A percentile compares a stretch with the other conserved stretches of the same genome.
These are phyloP conservation scores for Umbelopsis sp. DNA, from an alignment of 371 early-diverging fungal species.

Conservation along the genomic window DNA sequence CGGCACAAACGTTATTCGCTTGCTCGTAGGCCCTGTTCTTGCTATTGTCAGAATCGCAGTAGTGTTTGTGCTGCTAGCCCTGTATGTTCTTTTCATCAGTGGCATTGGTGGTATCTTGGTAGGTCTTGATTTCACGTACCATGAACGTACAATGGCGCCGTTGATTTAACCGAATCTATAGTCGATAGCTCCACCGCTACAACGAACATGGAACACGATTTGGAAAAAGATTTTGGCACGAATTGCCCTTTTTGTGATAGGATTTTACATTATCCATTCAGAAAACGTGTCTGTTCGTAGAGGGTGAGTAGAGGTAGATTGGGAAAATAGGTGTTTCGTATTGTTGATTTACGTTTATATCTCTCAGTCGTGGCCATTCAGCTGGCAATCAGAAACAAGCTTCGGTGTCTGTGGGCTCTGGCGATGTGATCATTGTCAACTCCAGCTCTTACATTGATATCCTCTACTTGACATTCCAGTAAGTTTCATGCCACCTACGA, in stretches of 20 bases:
- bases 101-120: conserved; percentile 39
- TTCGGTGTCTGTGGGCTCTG: conserved; percentile 41
- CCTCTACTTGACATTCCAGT: conserved; percentile 73
- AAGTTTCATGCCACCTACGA: conserved; percentile 3
- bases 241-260: conserved; percentile 58
- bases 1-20: conserved; percentile 23
- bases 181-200: conserved; percentile 30
- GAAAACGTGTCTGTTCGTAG: conserved; percentile 57
- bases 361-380: not conserved
- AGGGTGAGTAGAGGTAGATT: conserved; percentile 39
- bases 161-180: conserved; percentile 37
- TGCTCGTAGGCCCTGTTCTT: conserved; percentile 12
- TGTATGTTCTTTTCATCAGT: conserved; percentile 42
- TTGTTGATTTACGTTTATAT: not conserved
- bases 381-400: not conserved
- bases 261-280: conserved; percentile 67
- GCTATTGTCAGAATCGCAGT: not conserved
- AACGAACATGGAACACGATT: conserved; percentile 41
- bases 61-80: conserved; percentile 24
- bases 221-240: conserved; percentile 49
- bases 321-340: too few species aligned
- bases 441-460: conserved; percentile 87
- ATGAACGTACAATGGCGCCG: not conserved
- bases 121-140: conserved; percentile 4
- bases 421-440: conserved; percentile 81